Conservation (phyloP, 306 rosid genomes). For the Glycine soja region DNA sequence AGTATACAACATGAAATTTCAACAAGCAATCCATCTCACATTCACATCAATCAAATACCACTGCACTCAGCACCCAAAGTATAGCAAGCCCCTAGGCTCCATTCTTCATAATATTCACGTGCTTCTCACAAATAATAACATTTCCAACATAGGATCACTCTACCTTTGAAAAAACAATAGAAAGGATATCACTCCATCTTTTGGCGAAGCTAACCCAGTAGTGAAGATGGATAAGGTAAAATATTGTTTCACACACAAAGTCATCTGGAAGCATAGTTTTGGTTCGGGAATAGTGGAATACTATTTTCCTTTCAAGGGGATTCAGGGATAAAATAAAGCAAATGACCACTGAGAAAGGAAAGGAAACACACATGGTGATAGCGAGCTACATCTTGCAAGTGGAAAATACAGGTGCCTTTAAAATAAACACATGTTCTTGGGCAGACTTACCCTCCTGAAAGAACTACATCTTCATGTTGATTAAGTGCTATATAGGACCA, state of each 20-base stretch:
- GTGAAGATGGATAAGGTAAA: constrained; percentile 15
- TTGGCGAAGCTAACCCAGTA: constrained; percentile 38
- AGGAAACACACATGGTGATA: constrained; percentile 12
- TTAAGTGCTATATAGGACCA: not conserved
- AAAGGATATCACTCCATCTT: constrained; percentile 43
- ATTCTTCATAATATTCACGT: constrained; percentile 55
- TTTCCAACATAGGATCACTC: constrained; percentile 49
- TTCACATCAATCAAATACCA: constrained; percentile 61
- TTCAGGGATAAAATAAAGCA: not conserved
- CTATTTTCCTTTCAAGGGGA: not conserved
- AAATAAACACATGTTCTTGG: not conserved
- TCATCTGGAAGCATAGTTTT: constrained; percentile 13
- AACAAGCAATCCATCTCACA: constrained; percentile 69
- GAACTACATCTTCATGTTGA: not conserved
- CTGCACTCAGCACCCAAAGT: constrained; percentile 58
- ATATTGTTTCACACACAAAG: constrained; percentile 1
- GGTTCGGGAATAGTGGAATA: constrained; percentile 15
- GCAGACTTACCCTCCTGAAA: constrained; percentile 1
- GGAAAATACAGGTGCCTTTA: constrained; percentile 1
- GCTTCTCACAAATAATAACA: constrained; percentile 46
- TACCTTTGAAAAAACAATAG: constrained; percentile 32
- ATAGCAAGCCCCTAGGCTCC: constrained; percentile 19
- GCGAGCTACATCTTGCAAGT: constrained; percentile 10
- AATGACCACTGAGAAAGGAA: constrained; percentile 9
- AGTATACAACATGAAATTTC: constrained; percentile 65